Evolutionary conservation across 305 asterid genomes (phyloP).

Genomic region (Caryopteris hybrid): DNA sequence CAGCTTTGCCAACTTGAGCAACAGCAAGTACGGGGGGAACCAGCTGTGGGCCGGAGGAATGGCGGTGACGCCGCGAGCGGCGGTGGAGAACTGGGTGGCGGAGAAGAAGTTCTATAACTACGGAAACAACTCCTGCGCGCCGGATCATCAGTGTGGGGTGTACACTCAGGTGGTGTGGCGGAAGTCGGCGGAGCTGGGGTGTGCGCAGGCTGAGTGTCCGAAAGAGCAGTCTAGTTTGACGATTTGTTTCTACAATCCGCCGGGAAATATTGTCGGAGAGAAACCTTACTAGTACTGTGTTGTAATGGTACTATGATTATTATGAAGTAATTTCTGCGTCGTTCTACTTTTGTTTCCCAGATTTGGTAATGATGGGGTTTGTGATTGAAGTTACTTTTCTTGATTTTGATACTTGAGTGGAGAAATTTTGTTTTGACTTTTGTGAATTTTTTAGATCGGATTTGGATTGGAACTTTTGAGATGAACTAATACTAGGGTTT

Average conservation of each 20-base stretch:
- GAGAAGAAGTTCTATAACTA: slow-evolving; percentile 71
- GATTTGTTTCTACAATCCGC: slow-evolving; percentile 72
- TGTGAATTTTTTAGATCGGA: no score
- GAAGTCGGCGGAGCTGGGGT: slow-evolving; percentile 65
- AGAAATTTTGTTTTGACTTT: no score
- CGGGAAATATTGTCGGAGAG: slow-evolving; percentile 87
- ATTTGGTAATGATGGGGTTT: not conserved
- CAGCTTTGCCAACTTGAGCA: slow-evolving; percentile 52
- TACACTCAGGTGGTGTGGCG: slow-evolving; percentile 95
- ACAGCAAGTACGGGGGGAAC: slow-evolving; percentile 65
- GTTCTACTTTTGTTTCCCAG: not conserved
- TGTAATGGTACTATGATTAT: not conserved
- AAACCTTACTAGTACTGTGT: slow-evolving; percentile 54
- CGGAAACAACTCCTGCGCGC: slow-evolving; percentile 50
- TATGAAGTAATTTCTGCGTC: not conserved
- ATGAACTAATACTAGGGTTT: no score
- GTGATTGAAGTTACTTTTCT: not conserved
- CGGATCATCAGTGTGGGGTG: slow-evolving; percentile 63
- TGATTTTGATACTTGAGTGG: not conserved
- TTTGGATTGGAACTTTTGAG: no score
- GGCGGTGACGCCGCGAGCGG: slow-evolving; percentile 41
- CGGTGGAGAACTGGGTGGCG: slow-evolving; percentile 68
- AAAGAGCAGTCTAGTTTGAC: slow-evolving; percentile 46
- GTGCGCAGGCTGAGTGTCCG: slow-evolving; percentile 57
- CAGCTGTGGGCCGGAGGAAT: slow-evolving; percentile 66